Base-by-base conservation (phyloP, 768 basidiomycete genomes). In the Mycena chlorophos region DNA sequence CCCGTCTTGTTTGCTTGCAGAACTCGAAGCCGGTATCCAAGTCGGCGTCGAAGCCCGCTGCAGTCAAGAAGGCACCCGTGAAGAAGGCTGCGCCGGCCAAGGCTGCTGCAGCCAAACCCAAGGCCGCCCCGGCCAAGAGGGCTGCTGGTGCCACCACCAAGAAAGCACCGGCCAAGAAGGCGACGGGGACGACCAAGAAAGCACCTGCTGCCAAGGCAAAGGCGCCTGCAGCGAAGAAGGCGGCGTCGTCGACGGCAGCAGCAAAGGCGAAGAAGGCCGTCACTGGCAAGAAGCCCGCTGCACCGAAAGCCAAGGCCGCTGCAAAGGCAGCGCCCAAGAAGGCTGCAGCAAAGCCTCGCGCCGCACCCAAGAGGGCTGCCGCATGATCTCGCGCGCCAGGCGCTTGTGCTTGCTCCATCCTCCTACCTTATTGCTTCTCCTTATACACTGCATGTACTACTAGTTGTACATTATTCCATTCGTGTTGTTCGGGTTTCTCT, bases 261-360 rank as follows among this genome's bases (percentile, higher is more conserved):
- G 26, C 23, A 3, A 57, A 54, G 27, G 61, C 61, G 2, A 63
- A 63, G 39, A 54, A 56, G 49, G 61, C 52, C 3, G 56, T 54
- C 22, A 43, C 55, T 19, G 56, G 45, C 16, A 51, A 51, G 19
- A 57, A 61, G 28, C 51, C 52, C 2, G 56, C 52, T 19, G 52
- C 55, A 22, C 55, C 58, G 20, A 57, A 61, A 25, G 51, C 42
- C 29, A 61, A 56, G 25, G 51, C 53, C 23, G 51, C 52, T 28
- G 20, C 40, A 12, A 42, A 42, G 40, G 40, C 54, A 17, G 43
- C 56, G 3, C 17, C 50, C 5, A 58, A 57, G 54, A 58, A 57
- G 45, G 49, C 45, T 6, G 45, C 45, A 20, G 45, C 45, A 26
- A 46, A 46, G 45, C 45, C 45, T 46, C 45, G 45, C 8, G 8